Evolutionary conservation across 164 flowering plant genomes (phyloP).

Genomic region (Berberis vulgaris): DNA sequence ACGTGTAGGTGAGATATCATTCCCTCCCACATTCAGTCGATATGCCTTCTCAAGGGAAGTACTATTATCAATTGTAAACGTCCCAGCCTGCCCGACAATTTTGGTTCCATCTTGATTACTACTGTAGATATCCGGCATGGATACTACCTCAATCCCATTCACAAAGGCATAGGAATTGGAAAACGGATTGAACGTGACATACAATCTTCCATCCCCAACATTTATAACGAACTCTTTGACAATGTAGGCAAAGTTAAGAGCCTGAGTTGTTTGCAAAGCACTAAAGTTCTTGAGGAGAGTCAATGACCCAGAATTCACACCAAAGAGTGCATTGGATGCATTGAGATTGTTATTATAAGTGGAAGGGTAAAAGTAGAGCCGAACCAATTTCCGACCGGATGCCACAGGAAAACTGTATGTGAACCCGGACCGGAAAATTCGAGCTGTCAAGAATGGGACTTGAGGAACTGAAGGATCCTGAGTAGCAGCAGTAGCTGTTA

Average conservation of each 20-base stretch:
- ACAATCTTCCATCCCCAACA: conserved; percentile 35
- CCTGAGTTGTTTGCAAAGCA: conserved; percentile 49
- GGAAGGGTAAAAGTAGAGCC: conserved; percentile 65
- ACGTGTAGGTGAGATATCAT: conserved; percentile 15
- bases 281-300: conserved; percentile 70
- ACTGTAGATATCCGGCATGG: conserved; percentile 70
- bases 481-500: conserved; percentile 29
- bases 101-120: conserved; percentile 12
- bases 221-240: conserved; percentile 58
- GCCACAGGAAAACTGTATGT: conserved; percentile 69
- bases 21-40: conserved; percentile 84
- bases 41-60: conserved; percentile 67
- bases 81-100: conserved; percentile 31
- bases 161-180: conserved; percentile 64
- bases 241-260: conserved; percentile 47
- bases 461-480: conserved; percentile 57
- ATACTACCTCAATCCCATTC: conserved; percentile 83
- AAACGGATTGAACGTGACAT: conserved; percentile 56
- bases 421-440: conserved; percentile 48
- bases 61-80: conserved; percentile 29
- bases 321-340: conserved; percentile 46
- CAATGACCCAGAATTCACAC: conserved; percentile 37
- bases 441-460: conserved; percentile 77
- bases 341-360: conserved; percentile 28
- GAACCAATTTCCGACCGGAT: conserved; percentile 59